Conservation (phyloP, 176 grass and related monocot species). For the Stipa capillata region DNA sequence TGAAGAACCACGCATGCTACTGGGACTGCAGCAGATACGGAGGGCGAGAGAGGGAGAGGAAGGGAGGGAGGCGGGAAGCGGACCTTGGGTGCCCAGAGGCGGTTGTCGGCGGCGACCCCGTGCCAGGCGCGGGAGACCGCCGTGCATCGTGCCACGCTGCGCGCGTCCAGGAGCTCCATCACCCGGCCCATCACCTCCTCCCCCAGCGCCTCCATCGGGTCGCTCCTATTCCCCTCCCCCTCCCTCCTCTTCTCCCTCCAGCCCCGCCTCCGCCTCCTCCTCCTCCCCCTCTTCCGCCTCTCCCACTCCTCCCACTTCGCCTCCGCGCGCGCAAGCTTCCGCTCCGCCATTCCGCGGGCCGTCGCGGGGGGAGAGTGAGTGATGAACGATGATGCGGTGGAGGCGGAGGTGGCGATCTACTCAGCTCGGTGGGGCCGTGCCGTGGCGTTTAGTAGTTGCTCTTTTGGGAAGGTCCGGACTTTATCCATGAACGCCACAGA, state of each 20-base stretch:
- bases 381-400: background rate
- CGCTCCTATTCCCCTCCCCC: constrained; percentile 11
- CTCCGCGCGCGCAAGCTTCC: background rate
- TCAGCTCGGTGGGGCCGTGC: constrained; percentile 9
- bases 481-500: background rate
- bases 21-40: background rate
- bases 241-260: background rate
- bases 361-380: background rate
- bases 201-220: constrained; percentile 50
- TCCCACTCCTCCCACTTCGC: background rate
- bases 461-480: background rate
- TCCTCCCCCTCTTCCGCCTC: background rate
- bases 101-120: constrained; percentile 42
- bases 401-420: background rate
- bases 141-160: constrained; percentile 73
- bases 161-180: constrained; percentile 50
- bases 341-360: constrained; percentile 18
- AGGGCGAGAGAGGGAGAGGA: background rate
- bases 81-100: constrained; percentile 67
- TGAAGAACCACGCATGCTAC: background rate
- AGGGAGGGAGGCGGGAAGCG: background rate
- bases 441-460: background rate
- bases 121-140: constrained; percentile 52
- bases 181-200: constrained; percentile 48
- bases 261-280: background rate